Evolutionary conservation across 2,329 filamentous ascomycete species (phyloP).

Genomic region (Ceratocystis albifundus): DNA sequence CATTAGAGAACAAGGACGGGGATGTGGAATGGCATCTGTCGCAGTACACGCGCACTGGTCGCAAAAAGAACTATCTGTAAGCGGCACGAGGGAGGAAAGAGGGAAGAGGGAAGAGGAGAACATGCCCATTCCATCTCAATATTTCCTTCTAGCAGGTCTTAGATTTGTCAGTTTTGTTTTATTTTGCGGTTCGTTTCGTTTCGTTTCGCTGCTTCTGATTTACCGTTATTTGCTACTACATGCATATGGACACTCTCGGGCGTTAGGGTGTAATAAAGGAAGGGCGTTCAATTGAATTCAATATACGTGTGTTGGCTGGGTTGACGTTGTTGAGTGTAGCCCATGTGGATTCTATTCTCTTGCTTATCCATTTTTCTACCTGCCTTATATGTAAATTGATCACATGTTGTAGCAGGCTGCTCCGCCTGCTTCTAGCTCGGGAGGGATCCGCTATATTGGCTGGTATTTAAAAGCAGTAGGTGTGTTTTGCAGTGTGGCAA

Average conservation of each 20-base stretch:
- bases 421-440: too few relatives aligned
- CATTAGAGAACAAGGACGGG: constrained; percentile 85
- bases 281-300: constrained; percentile 10
- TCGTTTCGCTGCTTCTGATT: constrained; percentile 3
- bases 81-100: not conserved
- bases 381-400: too few relatives aligned
- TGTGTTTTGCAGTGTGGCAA: too few relatives aligned
- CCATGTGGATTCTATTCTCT: too few relatives aligned
- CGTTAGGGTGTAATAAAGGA: constrained; percentile 23
- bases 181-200: not conserved
- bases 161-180: constrained; percentile 8
- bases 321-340: too few relatives aligned
- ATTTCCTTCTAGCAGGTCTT: not conserved
- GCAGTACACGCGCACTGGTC: constrained; percentile 84
- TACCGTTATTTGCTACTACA: constrained; percentile 1
- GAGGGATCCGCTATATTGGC: too few relatives aligned
- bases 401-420: too few relatives aligned
- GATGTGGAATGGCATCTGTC: constrained; percentile 95
- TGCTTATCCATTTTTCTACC: too few relatives aligned
- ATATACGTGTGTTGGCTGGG: not conserved
- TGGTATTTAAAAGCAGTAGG: too few relatives aligned
- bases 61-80: constrained; percentile 92
- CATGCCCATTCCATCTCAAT: not conserved
- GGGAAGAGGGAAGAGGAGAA: not conserved
- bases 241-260: constrained; percentile 1